Base-by-base conservation (phyloP, 441 rosid genomes). In the Populus hybrid region DNA sequence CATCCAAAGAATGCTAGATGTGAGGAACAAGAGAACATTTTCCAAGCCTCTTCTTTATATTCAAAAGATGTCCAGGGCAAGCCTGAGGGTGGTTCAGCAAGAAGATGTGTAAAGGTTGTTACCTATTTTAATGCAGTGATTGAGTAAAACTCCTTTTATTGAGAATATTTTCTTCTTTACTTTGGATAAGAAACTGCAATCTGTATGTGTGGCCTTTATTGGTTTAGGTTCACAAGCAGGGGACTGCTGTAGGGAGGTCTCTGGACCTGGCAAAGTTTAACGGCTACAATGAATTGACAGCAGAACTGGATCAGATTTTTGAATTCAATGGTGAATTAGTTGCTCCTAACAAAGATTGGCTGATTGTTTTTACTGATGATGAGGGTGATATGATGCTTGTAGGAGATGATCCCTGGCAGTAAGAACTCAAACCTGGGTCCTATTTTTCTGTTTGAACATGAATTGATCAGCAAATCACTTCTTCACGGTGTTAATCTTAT, bases 361-460 rank as follows among this genome's bases (percentile, higher is more conserved):
- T 87, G 75, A 81, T 90, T 70, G 90, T 90, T 12, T 93, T 86
- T 78, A 89, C 92, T 6, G 98, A 93, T 81, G 94, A 91, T 34
- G 98, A 93, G 86, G 91, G 85, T 69, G 98, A 93, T 77, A 93
- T 90, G 92, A 91, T 93, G 98, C 98, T 89, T 72, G 94, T 90
- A 50, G 98, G 97, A 67, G 98, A 93, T 70, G 98, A 93, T 84
- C 98, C 98, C 14, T 93, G 97, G 98, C 90, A 86, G 98, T 91
- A 89, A 86, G 95, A 35, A 70, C 61, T 24, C 72, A 78, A 66
- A 81, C 76, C 24, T 7, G 40, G 67, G 12, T 35, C 21, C 61
- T 30, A 30, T 3, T 30, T 30, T 53, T 53, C 8, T 6, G 6
- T 53, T 18, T 16, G 6, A 30, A 30, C 61, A 16, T 53, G 61